Percentiles rank a stretch among this genome's conserved stretches.
Conservation (phyloP, 371 early-diverging fungal genomes). For the Saksenaea oblongispora region DNA sequence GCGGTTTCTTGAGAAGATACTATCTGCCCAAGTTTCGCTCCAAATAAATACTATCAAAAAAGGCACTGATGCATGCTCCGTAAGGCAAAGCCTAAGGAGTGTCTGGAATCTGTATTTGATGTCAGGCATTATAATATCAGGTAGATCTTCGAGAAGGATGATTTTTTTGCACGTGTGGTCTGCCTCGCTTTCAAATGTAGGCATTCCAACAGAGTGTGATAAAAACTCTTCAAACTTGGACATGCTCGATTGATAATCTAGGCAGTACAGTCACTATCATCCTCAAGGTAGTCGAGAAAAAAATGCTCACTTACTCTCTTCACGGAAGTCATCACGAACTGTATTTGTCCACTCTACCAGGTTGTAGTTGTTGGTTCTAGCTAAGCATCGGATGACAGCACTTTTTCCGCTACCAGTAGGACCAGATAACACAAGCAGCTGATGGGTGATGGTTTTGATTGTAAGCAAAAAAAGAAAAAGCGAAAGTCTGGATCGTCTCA, state of each 20-base stretch:
- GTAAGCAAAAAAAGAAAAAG: neutral
- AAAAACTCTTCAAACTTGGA: slow-evolving; percentile 21
- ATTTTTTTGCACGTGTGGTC: slow-evolving; percentile 17
- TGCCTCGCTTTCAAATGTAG: neutral
- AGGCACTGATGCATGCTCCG: neutral
- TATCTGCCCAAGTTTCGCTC: slow-evolving; percentile 20
- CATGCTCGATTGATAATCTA: slow-evolving; percentile 21
- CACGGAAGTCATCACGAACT: slow-evolving; percentile 7
- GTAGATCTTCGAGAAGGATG: slow-evolving; percentile 46
- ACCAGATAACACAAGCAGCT: slow-evolving; percentile 35
- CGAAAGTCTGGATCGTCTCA: neutral
- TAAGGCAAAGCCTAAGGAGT: slow-evolving; percentile 8
- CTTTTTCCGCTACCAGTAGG: slow-evolving; percentile 47
- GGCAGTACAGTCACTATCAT: neutral
- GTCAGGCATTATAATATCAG: slow-evolving; percentile 25
- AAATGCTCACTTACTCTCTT: slow-evolving; percentile 7
- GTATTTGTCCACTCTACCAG: slow-evolving; percentile 34
- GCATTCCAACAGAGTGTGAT: slow-evolving; percentile 7
- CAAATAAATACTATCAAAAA: slow-evolving; percentile 30
- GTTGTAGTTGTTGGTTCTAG: slow-evolving; percentile 13
- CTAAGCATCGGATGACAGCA: slow-evolving; percentile 29
- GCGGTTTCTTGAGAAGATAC: neutral
- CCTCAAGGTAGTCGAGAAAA: neutral
- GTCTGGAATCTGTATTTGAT: slow-evolving; percentile 25
- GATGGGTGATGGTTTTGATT: neutral